phyloP scores from a whole-genome alignment of 495 filamentous ascomycete genomes.

The Annulohypoxylon maeteangense region DNA sequence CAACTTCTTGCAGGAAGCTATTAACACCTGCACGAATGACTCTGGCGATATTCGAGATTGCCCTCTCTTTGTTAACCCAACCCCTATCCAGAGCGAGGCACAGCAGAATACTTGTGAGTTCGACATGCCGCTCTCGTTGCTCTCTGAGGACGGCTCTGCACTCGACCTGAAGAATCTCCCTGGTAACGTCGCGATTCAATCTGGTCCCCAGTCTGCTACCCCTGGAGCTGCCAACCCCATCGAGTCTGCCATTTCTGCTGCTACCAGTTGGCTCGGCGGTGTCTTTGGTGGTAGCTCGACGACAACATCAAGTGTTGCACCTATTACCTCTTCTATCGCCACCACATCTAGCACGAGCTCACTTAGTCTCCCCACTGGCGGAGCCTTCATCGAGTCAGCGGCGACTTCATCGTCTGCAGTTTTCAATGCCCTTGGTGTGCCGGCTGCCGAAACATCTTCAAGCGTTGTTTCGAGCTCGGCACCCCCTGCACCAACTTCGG shows the following conservation, averaged over 20 bases:
- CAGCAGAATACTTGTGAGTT: conserved; percentile 53
- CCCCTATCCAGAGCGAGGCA: conserved; percentile 51
- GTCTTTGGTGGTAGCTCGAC: conserved; percentile 31
- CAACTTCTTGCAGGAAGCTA: conserved; percentile 66
- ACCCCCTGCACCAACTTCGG: conserved; percentile 33
- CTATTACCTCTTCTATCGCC: conserved; percentile 34
- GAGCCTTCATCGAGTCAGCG: conserved; percentile 33
- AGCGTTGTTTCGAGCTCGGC: conserved; percentile 14
- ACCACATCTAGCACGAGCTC: conserved; percentile 10
- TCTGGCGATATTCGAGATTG: conserved; percentile 67
- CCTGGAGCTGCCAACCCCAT: conserved; percentile 28
- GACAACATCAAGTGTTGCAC: conserved; percentile 17
- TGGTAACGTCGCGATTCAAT: conserved; percentile 51
- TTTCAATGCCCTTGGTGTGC: conserved; percentile 35
- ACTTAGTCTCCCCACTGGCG: conserved; percentile 25
- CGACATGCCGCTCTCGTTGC: conserved; percentile 44
- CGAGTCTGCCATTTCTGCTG: conserved; percentile 19
- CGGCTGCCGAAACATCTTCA: conserved; percentile 16
- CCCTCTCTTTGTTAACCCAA: conserved; percentile 56
- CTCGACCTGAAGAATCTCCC: conserved; percentile 50
- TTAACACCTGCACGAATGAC: conserved; percentile 65
- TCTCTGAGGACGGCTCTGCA: conserved; percentile 49
- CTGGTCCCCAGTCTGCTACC: conserved; percentile 52
- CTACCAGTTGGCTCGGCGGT: conserved; percentile 37
- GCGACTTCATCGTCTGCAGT: conserved; percentile 24